Conservation (phyloP, 225 moss, liverwort and hornwort genomes). For the Asterella californica region DNA sequence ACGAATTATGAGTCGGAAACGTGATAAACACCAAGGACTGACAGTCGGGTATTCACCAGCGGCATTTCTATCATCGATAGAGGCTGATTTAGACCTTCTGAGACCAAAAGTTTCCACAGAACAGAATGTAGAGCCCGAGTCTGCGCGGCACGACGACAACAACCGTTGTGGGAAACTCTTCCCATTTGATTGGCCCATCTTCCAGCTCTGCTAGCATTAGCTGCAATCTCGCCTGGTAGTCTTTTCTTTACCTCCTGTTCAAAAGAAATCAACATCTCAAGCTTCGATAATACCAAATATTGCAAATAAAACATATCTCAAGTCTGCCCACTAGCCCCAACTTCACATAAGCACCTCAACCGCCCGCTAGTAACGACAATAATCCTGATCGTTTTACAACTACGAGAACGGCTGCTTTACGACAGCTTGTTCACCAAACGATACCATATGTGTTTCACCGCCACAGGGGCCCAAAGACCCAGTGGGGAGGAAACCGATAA, state of each 20-base stretch:
- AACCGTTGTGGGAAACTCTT: slow-evolving; percentile 73
- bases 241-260: slow-evolving; percentile 79
- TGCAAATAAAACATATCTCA: not conserved
- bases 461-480: not conserved
- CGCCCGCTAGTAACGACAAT: not conserved
- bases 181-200: slow-evolving; percentile 95
- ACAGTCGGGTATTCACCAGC: slow-evolving; percentile 44
- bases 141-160: slow-evolving; percentile 90
- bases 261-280: not conserved
- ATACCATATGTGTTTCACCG: not conserved
- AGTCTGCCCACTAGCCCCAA: too few species aligned
- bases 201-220: slow-evolving; percentile 80
- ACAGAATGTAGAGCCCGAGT: slow-evolving; percentile 70
- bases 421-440: not conserved
- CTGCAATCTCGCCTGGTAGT: slow-evolving; percentile 75
- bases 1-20: not conserved
- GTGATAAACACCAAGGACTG: not conserved
- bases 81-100: slow-evolving; percentile 77
- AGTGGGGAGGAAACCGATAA: not conserved
- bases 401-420: not conserved
- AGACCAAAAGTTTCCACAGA: slow-evolving; percentile 81
- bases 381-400: not conserved
- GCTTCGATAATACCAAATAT: not conserved
- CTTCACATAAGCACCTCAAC: not conserved
- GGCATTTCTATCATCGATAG: slow-evolving; percentile 88